Evolutionary conservation across 1,284 basidiomycete genomes (phyloP), one percentile per base, ranked within the genome.

Genomic region (Inonotus hispidus): DNA sequence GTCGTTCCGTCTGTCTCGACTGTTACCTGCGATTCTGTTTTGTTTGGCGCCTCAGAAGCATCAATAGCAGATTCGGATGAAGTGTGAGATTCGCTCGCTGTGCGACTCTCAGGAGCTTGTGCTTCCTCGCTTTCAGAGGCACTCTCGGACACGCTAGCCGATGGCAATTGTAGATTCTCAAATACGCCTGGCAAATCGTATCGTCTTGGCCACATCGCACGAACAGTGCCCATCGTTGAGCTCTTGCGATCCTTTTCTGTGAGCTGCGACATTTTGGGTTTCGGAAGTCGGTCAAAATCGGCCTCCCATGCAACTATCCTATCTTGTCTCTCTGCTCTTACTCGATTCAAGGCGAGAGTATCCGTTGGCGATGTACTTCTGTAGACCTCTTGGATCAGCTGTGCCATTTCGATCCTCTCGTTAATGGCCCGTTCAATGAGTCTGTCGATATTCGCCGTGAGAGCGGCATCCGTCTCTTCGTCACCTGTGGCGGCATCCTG

Each of bases 281-380:
- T 90, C 2, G 87, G 89, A 61, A 85, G 76, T 58, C 81, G 81
- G 68, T 92, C 88, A 69, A 95, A 93, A 68, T 93, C 90, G 61
- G 84, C 82, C 70, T 97, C 95, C 93, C 95, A 98, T 46, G 91
- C 91, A n/a, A 98, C 93, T 56, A 97, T 94, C 72, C 90, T 92
- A 70, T 97, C 93, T 74, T 98, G 95, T 46, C 95, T 81, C 61
- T 87, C 87, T 2, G 92, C 86, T 53, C 95, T 85, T 6, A 96
- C 92, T 62, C 87, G 84, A 67, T 96, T 98, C 62, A 98, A 80
- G 52, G 88, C 90, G 43, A 98, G 81, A 0, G 94, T 95, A 70
- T 97, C 93, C 16, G 85, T 92, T 53, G 89, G 83, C 0, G 85
- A 72, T 0, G 93, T 89, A 63, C 92, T 85, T 66, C 82, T 83